A percentile compares a stretch with the other conserved stretches of the same genome.
These are phyloP conservation scores for Suillus decipiens DNA, from an alignment of 768 basidiomycete genomes.

Conservation along the genomic window DNA sequence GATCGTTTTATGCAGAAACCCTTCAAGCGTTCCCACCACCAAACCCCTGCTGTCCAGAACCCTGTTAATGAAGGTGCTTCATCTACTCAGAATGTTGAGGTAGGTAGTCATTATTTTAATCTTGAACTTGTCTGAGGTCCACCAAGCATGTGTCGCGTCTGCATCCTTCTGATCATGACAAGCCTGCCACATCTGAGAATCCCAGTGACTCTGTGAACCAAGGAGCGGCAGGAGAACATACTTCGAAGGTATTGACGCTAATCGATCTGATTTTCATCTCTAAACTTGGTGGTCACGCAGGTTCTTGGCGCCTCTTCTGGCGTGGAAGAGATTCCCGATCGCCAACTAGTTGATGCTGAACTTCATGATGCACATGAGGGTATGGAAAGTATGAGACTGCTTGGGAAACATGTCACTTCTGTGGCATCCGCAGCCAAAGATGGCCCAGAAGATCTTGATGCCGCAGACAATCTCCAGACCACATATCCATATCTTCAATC, in stretches of 20 bases:
- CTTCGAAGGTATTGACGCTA: not conserved
- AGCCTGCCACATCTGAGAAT: not conserved
- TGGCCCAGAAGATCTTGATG: no score
- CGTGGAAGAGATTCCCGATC: not conserved
- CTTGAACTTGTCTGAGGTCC: not conserved
- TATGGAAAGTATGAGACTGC: not conserved
- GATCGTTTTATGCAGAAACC: not conserved
- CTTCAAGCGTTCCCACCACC: not conserved
- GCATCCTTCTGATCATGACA: not conserved
- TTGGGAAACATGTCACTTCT: not conserved
- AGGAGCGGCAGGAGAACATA: not conserved
- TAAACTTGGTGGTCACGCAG: not conserved
- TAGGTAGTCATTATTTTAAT: not conserved
- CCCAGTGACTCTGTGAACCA: not conserved
- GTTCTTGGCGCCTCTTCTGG: not conserved
- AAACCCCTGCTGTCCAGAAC: not conserved
- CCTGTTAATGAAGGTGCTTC: not conserved
- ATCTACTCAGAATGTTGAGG: not conserved
- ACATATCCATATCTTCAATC: constrained; percentile 13
- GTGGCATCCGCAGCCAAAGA: not conserved
- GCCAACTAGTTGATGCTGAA: not conserved
- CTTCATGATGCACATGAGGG: not conserved
- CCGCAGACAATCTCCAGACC: not conserved
- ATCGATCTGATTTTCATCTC: not conserved
- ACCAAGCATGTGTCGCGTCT: not conserved